Evolutionary conservation across 441 rosid species (phyloP).

Genomic region (Bocquillonia castaneifolia): DNA sequence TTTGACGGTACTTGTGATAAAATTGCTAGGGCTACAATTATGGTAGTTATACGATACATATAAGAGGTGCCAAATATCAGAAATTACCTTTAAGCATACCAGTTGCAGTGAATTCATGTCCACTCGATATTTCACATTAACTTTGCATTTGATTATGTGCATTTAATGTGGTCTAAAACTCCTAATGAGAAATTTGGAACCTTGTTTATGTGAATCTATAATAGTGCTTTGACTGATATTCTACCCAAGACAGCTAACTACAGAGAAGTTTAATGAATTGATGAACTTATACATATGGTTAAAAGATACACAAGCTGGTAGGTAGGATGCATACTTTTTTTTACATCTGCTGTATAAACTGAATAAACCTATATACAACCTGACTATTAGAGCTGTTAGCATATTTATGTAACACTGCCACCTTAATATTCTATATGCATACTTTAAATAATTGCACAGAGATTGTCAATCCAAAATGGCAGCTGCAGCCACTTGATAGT

Average conservation of each 20-base stretch:
- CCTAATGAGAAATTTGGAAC: not conserved
- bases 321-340: too few relatives aligned
- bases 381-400: too few relatives aligned
- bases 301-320: not conserved
- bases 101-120: not conserved
- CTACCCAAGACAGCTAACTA: not conserved
- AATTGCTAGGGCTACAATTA: not conserved
- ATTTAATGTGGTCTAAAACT: not conserved
- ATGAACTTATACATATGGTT: not conserved
- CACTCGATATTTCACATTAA: not conserved
- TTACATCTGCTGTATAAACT: too few relatives aligned
- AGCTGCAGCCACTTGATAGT: not conserved
- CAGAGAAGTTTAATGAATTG: not conserved
- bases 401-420: too few relatives aligned
- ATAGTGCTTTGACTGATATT: too few relatives aligned
- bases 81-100: constrained; percentile 1
- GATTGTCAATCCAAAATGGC: not conserved
- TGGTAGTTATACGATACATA: not conserved
- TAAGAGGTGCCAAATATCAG: not conserved
- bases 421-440: too few relatives aligned
- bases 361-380: too few relatives aligned
- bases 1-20: not conserved
- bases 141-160: not conserved
- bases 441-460: not conserved
- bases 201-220: not conserved